Percentiles rank a stretch among this genome's conserved stretches.
These are phyloP conservation scores for Talaromyces rugulosus DNA, from an alignment of 2,329 filamentous ascomycete species.

Conservation along the genomic window DNA sequence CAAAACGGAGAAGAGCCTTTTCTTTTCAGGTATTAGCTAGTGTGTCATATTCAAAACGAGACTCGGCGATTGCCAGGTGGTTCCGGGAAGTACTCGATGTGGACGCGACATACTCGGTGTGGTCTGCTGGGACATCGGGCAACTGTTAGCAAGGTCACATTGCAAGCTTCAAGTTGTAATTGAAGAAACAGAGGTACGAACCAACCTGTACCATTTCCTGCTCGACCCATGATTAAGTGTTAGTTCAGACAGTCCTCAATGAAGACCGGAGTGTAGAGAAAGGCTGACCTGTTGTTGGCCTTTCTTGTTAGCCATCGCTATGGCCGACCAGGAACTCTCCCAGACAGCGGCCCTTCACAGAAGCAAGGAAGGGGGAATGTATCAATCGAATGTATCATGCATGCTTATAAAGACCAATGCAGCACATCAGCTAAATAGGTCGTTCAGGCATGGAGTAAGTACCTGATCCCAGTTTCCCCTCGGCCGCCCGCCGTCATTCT, in stretches of 20 bases:
- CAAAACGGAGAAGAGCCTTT: conserved; percentile 90
- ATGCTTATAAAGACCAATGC: background rate
- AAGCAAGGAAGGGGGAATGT: background rate
- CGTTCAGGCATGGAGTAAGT: background rate
- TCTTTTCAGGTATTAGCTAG: conserved; percentile 29
- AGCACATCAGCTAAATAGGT: background rate
- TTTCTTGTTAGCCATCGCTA: conserved; percentile 48
- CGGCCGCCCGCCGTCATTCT: conserved; percentile 4
- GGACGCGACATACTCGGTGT: conserved; percentile 32
- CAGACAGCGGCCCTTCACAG: background rate
- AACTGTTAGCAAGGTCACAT: conserved; percentile 18
- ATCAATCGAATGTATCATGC: background rate
- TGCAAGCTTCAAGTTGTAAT: conserved; percentile 12
- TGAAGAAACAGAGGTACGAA: conserved; percentile 53
- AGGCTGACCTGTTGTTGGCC: conserved; percentile 63
- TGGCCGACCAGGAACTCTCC: conserved; percentile 10
- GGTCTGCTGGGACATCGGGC: conserved; percentile 25
- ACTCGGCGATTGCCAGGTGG: background rate
- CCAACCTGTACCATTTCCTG: conserved; percentile 99
- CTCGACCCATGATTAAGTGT: conserved; percentile 10
- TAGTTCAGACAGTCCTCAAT: background rate
- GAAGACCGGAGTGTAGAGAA: background rate
- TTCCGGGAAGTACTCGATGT: background rate
- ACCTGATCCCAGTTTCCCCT: background rate
- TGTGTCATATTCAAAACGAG: conserved; percentile 15